Percentiles rank a stretch among this genome's conserved stretches.
Conservation (phyloP, 805 yeast genomes). For the Starmera quercuum region DNA sequence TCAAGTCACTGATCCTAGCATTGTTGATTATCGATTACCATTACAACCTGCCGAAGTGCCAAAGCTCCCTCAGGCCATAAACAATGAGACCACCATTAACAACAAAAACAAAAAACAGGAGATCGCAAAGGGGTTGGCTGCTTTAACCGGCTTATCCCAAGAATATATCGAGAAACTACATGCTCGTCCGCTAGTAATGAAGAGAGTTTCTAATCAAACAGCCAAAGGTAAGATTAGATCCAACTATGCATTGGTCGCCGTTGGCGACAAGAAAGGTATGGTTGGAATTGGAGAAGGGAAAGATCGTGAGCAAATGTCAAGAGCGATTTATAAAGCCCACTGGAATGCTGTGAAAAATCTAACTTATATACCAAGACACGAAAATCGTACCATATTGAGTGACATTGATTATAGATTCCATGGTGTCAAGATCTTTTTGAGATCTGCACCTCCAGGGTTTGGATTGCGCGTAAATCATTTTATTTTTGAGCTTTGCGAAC, state of each 20-base stretch:
- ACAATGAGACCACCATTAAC: slow-evolving; percentile 15
- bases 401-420: slow-evolving; percentile 77
- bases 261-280: slow-evolving; percentile 91
- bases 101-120: slow-evolving; percentile 9
- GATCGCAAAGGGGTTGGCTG: slow-evolving; percentile 46
- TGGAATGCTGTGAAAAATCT: slow-evolving; percentile 91
- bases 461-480: slow-evolving; percentile 89
- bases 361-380: slow-evolving; percentile 75
- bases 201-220: slow-evolving; percentile 85
- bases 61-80: slow-evolving; percentile 40
- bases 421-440: slow-evolving; percentile 73
- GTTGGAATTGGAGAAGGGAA: slow-evolving; percentile 94
- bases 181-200: slow-evolving; percentile 62
- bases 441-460: slow-evolving; percentile 88
- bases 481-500: slow-evolving; percentile 83
- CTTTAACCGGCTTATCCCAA: slow-evolving; percentile 60
- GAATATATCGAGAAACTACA: slow-evolving; percentile 52
- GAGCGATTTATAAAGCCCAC: slow-evolving; percentile 77
- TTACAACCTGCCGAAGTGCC: slow-evolving; percentile 50
- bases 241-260: slow-evolving; percentile 78
- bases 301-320: slow-evolving; percentile 66
- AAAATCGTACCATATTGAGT: slow-evolving; percentile 85
- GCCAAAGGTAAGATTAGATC: slow-evolving; percentile 84
- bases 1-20: slow-evolving; percentile 39
- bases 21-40: slow-evolving; percentile 41